A percentile compares a stretch with the other conserved stretches of the same genome.
Conservation (phyloP, 75 land plant genomes). For the Picea sitchensis region DNA sequence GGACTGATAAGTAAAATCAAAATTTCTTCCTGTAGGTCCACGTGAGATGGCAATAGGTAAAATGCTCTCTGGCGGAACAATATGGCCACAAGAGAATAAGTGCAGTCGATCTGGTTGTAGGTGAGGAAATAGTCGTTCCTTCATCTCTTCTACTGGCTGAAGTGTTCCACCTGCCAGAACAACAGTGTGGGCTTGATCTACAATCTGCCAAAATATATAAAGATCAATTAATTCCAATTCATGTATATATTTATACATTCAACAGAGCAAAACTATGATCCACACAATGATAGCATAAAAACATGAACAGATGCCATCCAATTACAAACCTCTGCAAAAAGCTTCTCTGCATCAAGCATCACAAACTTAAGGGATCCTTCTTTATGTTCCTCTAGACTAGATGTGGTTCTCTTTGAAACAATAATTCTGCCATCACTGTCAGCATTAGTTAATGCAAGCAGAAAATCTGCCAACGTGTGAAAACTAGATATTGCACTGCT, state of each 20-base stretch:
- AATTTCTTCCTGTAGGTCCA: conserved; percentile 79
- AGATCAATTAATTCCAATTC: background rate
- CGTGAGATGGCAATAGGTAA: conserved; percentile 72
- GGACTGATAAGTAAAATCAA: conserved; percentile 85
- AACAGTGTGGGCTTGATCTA: conserved; percentile 76
- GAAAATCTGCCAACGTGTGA: conserved; percentile 63
- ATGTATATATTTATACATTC: background rate
- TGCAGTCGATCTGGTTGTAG: conserved; percentile 51
- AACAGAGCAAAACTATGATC: background rate
- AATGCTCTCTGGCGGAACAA: conserved; percentile 89
- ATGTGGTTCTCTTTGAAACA: conserved; percentile 27
- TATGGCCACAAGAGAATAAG: conserved; percentile 90
- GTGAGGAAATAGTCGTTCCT: conserved; percentile 77
- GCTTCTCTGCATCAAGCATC: conserved; percentile 89
- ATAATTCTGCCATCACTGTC: conserved; percentile 86
- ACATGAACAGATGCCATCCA: background rate
- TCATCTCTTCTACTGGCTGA: conserved; percentile 92
- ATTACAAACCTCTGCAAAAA: conserved; percentile 71
- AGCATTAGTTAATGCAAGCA: conserved; percentile 67
- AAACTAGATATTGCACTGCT: conserved; percentile 63
- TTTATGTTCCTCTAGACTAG: conserved; percentile 18
- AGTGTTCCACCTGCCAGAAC: conserved; percentile 94
- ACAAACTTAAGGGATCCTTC: conserved; percentile 83
- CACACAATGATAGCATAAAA: background rate
- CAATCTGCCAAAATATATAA: conserved; percentile 42